Base-by-base conservation (phyloP, 225 moss, liverwort and hornwort genomes). In the Marchantia paleacea region DNA sequence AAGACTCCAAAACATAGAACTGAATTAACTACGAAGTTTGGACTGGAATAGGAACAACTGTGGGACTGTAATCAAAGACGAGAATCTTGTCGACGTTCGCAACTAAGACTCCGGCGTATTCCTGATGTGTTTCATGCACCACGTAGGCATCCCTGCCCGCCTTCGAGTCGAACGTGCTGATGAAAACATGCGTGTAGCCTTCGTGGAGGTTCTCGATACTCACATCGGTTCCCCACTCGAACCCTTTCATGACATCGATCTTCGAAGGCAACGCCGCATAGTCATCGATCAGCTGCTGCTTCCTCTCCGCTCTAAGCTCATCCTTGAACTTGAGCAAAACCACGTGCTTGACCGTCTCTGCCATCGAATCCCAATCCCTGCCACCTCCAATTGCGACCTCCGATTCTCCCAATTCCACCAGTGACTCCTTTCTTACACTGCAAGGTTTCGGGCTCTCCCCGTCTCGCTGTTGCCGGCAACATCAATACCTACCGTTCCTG, bases 211-310 rank as follows among this genome's bases (percentile, higher is more conserved):
- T 89, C 83, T 92, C 92, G 3, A 85, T 81, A 66, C 92, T 92
- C 30, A 92, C 62, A 55, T 92, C 90, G 30, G 90, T 90, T 77
- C 92, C 92, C 92, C 92, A 92, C 78, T 92, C 91, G 57, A 91
- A 92, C 58, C 84, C 85, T 85, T 92, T 92, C 91, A 92, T 89
- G 47, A 86, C 84, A 51, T 87, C 64, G 86, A 92, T 84, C 57
- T 88, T 81, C 72, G 85, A 85, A 71, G 88, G 89, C 5, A 92
- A 86, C 65, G 79, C 84, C 52, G 83, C 54, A 15, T 88, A 92
- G 39, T 72, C 81, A 0, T 72, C 31, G 20, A 91, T 86, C 60
- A 89, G 84, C 14, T 49, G 6, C 24, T 85, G 39, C 75, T 85
- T 87, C 72, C 81, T 75, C 51, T 91, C 91, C 14, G 83, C 61